Percentiles rank a stretch among this genome's conserved stretches.
phyloP scores from a whole-genome alignment of 768 basidiomycete genomes.

The Tylopilus subfusipes region DNA sequence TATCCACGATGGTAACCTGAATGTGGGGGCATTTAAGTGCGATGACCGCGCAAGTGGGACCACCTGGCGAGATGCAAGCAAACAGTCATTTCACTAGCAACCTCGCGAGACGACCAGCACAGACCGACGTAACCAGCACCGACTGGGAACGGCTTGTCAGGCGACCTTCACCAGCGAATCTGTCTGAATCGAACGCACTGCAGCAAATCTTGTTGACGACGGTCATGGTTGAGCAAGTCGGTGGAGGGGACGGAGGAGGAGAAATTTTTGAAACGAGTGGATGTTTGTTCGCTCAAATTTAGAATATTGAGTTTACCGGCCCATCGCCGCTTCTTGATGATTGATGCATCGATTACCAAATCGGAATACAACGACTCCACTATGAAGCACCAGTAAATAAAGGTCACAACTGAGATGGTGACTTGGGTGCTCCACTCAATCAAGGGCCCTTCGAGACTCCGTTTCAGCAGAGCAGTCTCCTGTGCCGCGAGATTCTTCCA shows the following conservation, averaged over 20 bases:
- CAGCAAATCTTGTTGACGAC: slow-evolving; percentile 83
- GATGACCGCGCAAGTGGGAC: slow-evolving; percentile 94
- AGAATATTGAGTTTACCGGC: not conserved
- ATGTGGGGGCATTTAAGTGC: slow-evolving; percentile 92
- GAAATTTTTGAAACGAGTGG: not conserved
- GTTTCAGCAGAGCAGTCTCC: too few species aligned
- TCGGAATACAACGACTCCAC: too few species aligned
- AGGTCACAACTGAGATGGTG: too few species aligned
- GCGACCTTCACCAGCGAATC: not conserved
- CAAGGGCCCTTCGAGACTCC: too few species aligned
- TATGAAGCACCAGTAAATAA: too few species aligned
- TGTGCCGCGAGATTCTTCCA: too few species aligned
- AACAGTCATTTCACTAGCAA: slow-evolving; percentile 8
- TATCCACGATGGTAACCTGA: slow-evolving; percentile 94
- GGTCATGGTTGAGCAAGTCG: slow-evolving; percentile 27
- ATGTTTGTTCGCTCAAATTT: not conserved
- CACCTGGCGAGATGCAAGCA: slow-evolving; percentile 50
- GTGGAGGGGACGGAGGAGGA: not conserved
- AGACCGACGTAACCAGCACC: slow-evolving; percentile 92
- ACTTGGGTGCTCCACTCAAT: too few species aligned
- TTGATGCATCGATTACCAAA: too few species aligned
- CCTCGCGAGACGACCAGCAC: slow-evolving; percentile 22
- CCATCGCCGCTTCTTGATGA: too few species aligned
- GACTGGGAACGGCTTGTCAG: slow-evolving; percentile 41
- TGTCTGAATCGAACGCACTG: slow-evolving; percentile 51